Conservation (phyloP, 2,329 filamentous ascomycete species). For the Penicillium sp. region DNA sequence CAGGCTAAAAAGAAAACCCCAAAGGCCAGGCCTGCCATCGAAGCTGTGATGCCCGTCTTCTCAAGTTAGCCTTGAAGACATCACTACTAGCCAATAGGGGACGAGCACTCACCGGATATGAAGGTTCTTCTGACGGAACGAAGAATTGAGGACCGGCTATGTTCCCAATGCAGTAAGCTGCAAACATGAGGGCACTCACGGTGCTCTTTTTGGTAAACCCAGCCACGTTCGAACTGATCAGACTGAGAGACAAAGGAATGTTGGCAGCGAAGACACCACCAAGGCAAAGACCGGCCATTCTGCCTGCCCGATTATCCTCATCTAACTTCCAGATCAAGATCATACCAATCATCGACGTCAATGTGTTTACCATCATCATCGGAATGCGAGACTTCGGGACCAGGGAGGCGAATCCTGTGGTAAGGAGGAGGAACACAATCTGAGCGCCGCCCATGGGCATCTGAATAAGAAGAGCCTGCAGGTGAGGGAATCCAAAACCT, state of each 20-base stretch:
- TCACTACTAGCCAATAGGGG: neutral
- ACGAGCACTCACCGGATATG: constrained; percentile 26
- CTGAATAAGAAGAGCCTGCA: constrained; percentile 36
- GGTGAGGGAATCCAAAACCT: constrained; percentile 40
- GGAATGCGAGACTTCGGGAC: constrained; percentile 29
- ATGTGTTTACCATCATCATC: constrained; percentile 35
- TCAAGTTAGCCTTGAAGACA: neutral
- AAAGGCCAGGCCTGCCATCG: constrained; percentile 29
- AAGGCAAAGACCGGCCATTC: constrained; percentile 31
- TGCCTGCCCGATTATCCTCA: constrained; percentile 24
- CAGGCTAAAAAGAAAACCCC: constrained; percentile 32
- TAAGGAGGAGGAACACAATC: constrained; percentile 33
- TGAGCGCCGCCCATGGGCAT: constrained; percentile 37
- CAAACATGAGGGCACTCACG: constrained; percentile 48
- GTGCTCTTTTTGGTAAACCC: constrained; percentile 38
- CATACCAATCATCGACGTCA: constrained; percentile 32
- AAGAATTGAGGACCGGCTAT: constrained; percentile 37
- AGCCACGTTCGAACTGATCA: constrained; percentile 37
- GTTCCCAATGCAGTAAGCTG: constrained; percentile 39
- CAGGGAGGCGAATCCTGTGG: constrained; percentile 28
- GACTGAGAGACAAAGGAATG: constrained; percentile 35
- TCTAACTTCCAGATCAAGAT: constrained; percentile 33
- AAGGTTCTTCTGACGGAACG: constrained; percentile 31
- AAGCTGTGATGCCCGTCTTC: constrained; percentile 35
- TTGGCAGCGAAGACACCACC: constrained; percentile 35